Base-by-base conservation (phyloP, 306 rosid species). In the Castanopsis chinensis region DNA sequence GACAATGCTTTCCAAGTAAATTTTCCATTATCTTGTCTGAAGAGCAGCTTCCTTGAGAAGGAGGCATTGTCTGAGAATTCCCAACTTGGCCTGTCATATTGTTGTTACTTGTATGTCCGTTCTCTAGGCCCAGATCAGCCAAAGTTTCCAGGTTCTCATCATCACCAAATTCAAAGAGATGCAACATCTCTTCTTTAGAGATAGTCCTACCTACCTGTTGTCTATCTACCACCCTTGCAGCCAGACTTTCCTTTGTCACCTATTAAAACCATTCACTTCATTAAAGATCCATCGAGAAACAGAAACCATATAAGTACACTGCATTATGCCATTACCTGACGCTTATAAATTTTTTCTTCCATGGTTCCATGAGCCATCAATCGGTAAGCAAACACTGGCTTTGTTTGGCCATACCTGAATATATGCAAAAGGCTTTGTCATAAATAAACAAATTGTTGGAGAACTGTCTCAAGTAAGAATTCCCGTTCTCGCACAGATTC, bases 221-320 rank as follows among this genome's bases (percentile, higher is more conserved):
- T 81, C 97, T 89, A 75, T 95, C 99, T 20, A 95, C 97, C 75
- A 95, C 99, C 82, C 99, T 91, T 75, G 99, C 99, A 80, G 99
- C 93, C 79, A 95, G 92, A 59, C 98, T 93, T 86, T 95, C 99
- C 88, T 95, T 95, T n/a, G 99, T 95, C 53, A 95, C 98, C 98
- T 94, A 70, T 74, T 61, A 21, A 79, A 78, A 82, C 76, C 82
- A 84, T 71, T 79, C 63, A 9, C 33, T 73, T 27, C 1, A 51
- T 87, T 73, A 89, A 72, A 76, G 69, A 30, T 65, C 67, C 75
- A 80, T 14, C 17, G 49, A 35, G 54, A 69, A 32, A 67, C 32
- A 77, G 32, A 33, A 74, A 77, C 51, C 83, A 77, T 15, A 72
- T 56, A 87, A 73, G 75, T 63, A 68, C 72, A 76, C 64, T 65